Percentiles rank a stretch among this genome's conserved stretches.
phyloP scores from a whole-genome alignment of 1,139 yeast genomes.

The Suzukiozyma palmioleophila region DNA sequence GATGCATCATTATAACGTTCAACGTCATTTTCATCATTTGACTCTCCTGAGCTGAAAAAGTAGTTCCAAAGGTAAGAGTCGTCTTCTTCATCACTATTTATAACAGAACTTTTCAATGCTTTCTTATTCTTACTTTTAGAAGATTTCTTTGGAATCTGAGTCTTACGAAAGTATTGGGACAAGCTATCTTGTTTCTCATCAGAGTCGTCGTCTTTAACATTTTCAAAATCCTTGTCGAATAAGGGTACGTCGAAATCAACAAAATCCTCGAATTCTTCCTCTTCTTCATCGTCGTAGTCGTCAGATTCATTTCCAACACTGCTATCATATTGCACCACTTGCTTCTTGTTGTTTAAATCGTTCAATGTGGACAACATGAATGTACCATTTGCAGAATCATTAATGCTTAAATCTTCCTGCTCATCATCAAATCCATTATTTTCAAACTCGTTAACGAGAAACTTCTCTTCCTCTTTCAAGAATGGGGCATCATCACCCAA shows the following conservation, averaged over 20 bases:
- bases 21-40: constrained; percentile 26
- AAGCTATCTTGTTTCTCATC: constrained; percentile 6
- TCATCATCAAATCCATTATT: constrained; percentile 46
- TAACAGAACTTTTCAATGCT: constrained; percentile 10
- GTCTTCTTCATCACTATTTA: constrained; percentile 44
- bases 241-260: constrained; percentile 27
- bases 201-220: constrained; percentile 17
- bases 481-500: constrained; percentile 53
- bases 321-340: constrained; percentile 29
- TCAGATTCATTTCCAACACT: constrained; percentile 18
- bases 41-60: constrained; percentile 44
- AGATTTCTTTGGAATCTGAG: constrained; percentile 3
- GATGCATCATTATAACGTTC: constrained; percentile 20
- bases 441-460: constrained; percentile 45
- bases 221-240: constrained; percentile 17
- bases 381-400: constrained; percentile 14
- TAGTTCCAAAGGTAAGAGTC: constrained; percentile 55
- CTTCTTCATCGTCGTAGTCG: constrained; percentile 23
- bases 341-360: constrained; percentile 17
- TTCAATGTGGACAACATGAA: constrained; percentile 23
- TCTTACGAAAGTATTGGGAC: constrained; percentile 8
- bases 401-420: constrained; percentile 14
- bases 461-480: constrained; percentile 44
- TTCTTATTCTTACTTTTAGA: constrained; percentile 7
- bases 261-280: constrained; percentile 29